phyloP scores from a whole-genome alignment of 2,329 filamentous ascomycete species.

The Pseudogymnoascus sp. region DNA sequence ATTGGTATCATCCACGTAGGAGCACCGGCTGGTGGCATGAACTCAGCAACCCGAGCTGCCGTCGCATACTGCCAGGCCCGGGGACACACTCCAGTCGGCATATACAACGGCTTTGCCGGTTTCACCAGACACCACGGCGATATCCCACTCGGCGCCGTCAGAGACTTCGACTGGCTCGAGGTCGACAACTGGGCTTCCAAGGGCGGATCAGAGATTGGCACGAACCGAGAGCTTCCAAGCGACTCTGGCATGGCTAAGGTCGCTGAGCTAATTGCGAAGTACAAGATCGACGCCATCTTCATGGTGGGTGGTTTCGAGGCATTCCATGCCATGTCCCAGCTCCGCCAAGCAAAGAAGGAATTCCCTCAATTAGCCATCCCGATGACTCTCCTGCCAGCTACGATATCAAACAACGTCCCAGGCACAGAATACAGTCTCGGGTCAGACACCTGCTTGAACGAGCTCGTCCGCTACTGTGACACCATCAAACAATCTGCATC shows the following conservation, averaged over 20 bases:
- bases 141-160: conserved; percentile 71
- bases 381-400: conserved; percentile 86
- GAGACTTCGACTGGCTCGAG: conserved; percentile 84
- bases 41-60: conserved; percentile 85
- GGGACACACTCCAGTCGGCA: conserved; percentile 86
- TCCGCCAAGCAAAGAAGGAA: conserved; percentile 69
- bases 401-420: conserved; percentile 96
- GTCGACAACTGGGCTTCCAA: conserved; percentile 93
- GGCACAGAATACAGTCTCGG: conserved; percentile 96
- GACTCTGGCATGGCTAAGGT: conserved; percentile 78
- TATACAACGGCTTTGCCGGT: conserved; percentile 95
- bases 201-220: conserved; percentile 95
- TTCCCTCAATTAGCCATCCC: conserved; percentile 88
- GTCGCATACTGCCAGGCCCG: conserved; percentile 87
- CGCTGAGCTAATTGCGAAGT: conserved; percentile 73
- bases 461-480: conserved; percentile 90
- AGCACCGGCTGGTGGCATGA: conserved; percentile 95
- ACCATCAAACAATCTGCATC: conserved; percentile 96
- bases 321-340: conserved; percentile 82
- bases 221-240: conserved; percentile 83
- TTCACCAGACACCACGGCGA: conserved; percentile 86
- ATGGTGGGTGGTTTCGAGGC: conserved; percentile 94
- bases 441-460: conserved; percentile 93
- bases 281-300: conserved; percentile 86
- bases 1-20: conserved; percentile 96